Base-by-base conservation (phyloP, 805 yeast genomes). In the Lipomyces spencermartinsiae region DNA sequence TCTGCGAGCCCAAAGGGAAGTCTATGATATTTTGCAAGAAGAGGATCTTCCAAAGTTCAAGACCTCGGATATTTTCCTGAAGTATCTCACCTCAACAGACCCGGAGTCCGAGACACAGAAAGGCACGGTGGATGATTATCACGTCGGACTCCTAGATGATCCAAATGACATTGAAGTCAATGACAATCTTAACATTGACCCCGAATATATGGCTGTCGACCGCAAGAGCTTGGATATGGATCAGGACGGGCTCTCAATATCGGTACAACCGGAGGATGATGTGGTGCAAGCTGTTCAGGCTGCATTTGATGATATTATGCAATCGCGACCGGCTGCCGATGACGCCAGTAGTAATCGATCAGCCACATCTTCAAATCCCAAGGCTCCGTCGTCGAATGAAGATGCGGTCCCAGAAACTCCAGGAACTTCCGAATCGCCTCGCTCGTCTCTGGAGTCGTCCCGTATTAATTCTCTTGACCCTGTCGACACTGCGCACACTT, bases 241-340 rank as follows among this genome's bases (percentile, higher is more conserved):
- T 53, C 61, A 54, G 16, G 72, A 69, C 43, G 65, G 65, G 19
- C 43, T 69, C 19, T 61, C 66, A 25, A 64, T 68, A 19, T 61
- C 68, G 10, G 72, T 69, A 19, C 75, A 73, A 35, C 72, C 71
- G 10, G 74, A 73, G n/a, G 73, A 72, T 14, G 71, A 67, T 35
- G 88, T 85, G 0, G 77, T 87, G 4, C 80, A 81, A 62, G 91
- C 92, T 0, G 90, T 89, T 22, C 91, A 88, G 74, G 87, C 85
- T 74, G 92, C 91, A 2, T 83, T 89, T 65, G 84, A 83, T 34
- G 86, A 87, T 69, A 88, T 89, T 35, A 75, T 78, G 75, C 74
- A 71, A 34, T 66, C 69, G 34, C 58, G 65, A 37, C 71, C 71
- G 9, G 54, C 64, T 14, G 60, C 58, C 1, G 71, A 65, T 39